phyloP scores from a whole-genome alignment of 768 basidiomycete species.

The Lepiota brunneoincarnata region DNA sequence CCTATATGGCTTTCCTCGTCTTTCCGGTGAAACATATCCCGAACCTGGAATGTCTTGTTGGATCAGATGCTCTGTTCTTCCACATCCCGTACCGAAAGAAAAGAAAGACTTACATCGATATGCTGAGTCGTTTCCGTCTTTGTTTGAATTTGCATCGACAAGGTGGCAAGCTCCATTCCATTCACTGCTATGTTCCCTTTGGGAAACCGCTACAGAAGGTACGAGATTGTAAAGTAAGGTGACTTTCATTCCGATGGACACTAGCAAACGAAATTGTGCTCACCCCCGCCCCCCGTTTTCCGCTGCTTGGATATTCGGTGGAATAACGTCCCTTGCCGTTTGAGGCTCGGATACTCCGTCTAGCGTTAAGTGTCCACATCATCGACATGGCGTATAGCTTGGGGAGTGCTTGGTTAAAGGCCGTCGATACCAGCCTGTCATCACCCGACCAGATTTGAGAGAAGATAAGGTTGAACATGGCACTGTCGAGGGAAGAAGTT shows the following conservation, averaged over 20 bases:
- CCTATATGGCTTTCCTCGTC: not conserved
- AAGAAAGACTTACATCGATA: constrained; percentile 21
- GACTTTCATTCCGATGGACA: not conserved
- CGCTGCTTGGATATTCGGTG: not conserved
- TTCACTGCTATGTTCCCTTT: not conserved
- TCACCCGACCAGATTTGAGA: constrained; percentile 25
- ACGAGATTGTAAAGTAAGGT: not conserved
- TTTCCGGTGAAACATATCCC: not conserved
- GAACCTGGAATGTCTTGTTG: not conserved
- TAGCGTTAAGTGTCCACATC: constrained; percentile 36
- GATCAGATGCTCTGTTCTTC: not conserved
- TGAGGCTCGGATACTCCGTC: constrained; percentile 20
- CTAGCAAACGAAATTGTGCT: not conserved
- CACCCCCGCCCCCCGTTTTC: constrained; percentile 9
- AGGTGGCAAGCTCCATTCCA: constrained; percentile 19
- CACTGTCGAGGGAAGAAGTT: constrained; percentile 16
- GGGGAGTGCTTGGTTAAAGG: constrained; percentile 28
- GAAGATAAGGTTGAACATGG: constrained; percentile 32
- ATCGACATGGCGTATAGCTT: constrained; percentile 34
- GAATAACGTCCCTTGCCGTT: constrained; percentile 13
- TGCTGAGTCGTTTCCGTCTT: constrained; percentile 23
- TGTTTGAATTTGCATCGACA: constrained; percentile 20
- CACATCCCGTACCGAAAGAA: no score
- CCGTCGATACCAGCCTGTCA: constrained; percentile 23
- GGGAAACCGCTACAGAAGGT: not conserved